phyloP scores from a whole-genome alignment of 164 flowering plant species.

The Vitis labrusca region DNA sequence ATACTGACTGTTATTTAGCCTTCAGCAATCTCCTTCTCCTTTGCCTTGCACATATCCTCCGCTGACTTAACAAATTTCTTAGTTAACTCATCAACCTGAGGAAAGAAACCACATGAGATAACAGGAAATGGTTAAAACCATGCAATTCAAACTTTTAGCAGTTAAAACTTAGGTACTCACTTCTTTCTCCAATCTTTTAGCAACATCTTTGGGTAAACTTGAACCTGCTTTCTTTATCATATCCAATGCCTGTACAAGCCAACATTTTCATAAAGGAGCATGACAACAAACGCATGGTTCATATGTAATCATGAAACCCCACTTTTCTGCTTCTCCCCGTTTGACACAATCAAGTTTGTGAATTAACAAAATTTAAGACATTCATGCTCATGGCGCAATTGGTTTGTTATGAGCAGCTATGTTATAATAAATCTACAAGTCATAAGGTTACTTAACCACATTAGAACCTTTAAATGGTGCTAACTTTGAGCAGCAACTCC shows the following conservation, averaged over 20 bases:
- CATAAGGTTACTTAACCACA: no score
- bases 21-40: slow-evolving; percentile 84
- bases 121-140: not conserved
- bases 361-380: no score
- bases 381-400: no score
- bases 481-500: no score
- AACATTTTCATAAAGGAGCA: not conserved
- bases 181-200: slow-evolving; percentile 83
- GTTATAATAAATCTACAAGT: no score
- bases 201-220: slow-evolving; percentile 64
- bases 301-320: no score
- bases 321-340: no score
- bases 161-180: slow-evolving; percentile 38
- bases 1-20: slow-evolving; percentile 27
- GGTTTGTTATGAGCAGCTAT: no score
- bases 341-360: no score
- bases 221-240: slow-evolving; percentile 73
- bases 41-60: slow-evolving; percentile 88
- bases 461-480: no score
- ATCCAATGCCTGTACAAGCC: slow-evolving; percentile 70
- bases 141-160: not conserved
- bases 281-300: not conserved
- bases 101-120: slow-evolving; percentile 1
- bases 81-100: slow-evolving; percentile 84
- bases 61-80: slow-evolving; percentile 84